Evolutionary conservation across 306 rosid genomes (phyloP).

Genomic region (Gleditsia sinensis): DNA sequence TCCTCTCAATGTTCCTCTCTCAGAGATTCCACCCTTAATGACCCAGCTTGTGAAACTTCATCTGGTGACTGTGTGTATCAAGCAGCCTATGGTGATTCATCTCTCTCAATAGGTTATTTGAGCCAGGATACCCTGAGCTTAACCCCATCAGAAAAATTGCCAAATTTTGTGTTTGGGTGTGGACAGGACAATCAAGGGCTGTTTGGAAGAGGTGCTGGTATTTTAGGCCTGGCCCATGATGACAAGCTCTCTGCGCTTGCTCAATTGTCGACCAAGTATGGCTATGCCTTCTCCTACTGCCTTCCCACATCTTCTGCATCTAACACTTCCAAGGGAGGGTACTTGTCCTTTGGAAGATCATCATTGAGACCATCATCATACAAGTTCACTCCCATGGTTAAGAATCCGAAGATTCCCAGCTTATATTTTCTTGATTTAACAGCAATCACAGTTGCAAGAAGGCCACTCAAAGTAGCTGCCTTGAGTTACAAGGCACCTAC

Average conservation of each 20-base stretch:
- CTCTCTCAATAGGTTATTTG: conserved; percentile 58
- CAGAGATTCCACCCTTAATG: conserved; percentile 53
- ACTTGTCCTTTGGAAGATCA: conserved; percentile 56
- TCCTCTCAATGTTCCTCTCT: conserved; percentile 50
- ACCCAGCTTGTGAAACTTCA: conserved; percentile 46
- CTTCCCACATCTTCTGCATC: conserved; percentile 54
- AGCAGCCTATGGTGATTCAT: conserved; percentile 56
- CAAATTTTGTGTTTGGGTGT: conserved; percentile 57
- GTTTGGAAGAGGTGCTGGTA: conserved; percentile 59
- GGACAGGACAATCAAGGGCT: conserved; percentile 63
- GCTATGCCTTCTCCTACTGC: conserved; percentile 66
- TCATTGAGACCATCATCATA: conserved; percentile 38
- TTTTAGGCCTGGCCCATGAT: conserved; percentile 53
- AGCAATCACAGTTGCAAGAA: conserved; percentile 50
- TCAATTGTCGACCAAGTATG: conserved; percentile 52
- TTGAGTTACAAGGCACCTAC: conserved; percentile 58
- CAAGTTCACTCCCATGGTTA: conserved; percentile 58
- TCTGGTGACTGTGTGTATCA: conserved; percentile 49
- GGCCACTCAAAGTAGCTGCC: conserved; percentile 44
- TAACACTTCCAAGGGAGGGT: conserved; percentile 43
- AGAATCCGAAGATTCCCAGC: conserved; percentile 38
- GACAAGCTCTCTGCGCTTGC: conserved; percentile 49
- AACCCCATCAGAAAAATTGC: conserved; percentile 35
- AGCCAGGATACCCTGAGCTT: conserved; percentile 55
- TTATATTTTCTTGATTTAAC: conserved; percentile 48